Evolutionary conservation across 768 basidiomycete species (phyloP).

Genomic region (Cubamyces sp.): DNA sequence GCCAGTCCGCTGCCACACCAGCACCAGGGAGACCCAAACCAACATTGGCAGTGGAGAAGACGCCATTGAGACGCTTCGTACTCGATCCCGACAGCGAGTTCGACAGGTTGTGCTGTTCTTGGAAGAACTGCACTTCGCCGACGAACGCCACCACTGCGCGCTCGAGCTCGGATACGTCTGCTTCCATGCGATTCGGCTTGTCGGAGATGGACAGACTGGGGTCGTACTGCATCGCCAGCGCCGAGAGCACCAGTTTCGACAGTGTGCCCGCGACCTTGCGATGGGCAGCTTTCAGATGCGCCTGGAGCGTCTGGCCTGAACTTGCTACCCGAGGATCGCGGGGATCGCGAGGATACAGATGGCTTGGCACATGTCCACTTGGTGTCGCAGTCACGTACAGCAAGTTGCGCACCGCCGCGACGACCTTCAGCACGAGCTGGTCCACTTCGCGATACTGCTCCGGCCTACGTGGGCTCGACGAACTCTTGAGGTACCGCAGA

Average conservation of each 20-base stretch:
- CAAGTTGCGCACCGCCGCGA: slow-evolving; percentile 76
- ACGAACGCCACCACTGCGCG: slow-evolving; percentile 71
- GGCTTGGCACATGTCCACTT: slow-evolving; percentile 60
- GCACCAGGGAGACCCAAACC: slow-evolving; percentile 83
- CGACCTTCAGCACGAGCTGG: slow-evolving; percentile 60
- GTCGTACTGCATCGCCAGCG: slow-evolving; percentile 88
- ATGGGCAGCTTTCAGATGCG: slow-evolving; percentile 72
- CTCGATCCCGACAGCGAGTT: slow-evolving; percentile 28
- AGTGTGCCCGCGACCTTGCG: slow-evolving; percentile 88
- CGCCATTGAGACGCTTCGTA: slow-evolving; percentile 61
- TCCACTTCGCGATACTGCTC: slow-evolving; percentile 67
- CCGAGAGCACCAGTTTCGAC: slow-evolving; percentile 86
- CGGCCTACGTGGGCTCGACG: slow-evolving; percentile 45
- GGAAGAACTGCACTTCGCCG: slow-evolving; percentile 64
- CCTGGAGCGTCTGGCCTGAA: slow-evolving; percentile 45
- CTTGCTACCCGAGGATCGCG: slow-evolving; percentile 49
- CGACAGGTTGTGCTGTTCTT: slow-evolving; percentile 41
- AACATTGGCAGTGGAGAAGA: slow-evolving; percentile 62
- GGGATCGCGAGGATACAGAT: slow-evolving; percentile 53
- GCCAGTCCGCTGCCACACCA: slow-evolving; percentile 77
- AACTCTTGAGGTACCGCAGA: slow-evolving; percentile 59
- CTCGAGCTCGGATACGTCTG: slow-evolving; percentile 77
- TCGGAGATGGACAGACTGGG: slow-evolving; percentile 68
- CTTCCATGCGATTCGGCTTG: slow-evolving; percentile 64
- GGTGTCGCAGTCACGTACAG: slow-evolving; percentile 49